Evolutionary conservation across 495 filamentous ascomycete species (phyloP).

Genomic region (Achaetomiella virescens): DNA sequence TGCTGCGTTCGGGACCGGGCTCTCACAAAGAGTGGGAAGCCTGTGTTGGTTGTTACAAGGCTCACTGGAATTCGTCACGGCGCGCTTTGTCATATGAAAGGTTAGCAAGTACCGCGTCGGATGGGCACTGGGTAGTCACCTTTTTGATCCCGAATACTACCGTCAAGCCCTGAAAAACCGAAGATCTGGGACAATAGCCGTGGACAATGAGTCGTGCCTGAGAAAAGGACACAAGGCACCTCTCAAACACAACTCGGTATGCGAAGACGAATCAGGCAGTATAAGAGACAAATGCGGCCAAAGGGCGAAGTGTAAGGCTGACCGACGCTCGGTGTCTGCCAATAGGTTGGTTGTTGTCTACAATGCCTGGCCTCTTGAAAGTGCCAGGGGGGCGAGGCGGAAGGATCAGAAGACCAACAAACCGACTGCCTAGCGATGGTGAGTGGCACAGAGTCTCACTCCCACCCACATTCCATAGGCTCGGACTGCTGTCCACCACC

Average conservation of each 20-base stretch:
- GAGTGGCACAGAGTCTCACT: slow-evolving; percentile 3
- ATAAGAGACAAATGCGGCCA: neutral
- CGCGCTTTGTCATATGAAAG: neutral
- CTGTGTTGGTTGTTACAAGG: neutral
- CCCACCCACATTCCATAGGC: slow-evolving; percentile 5
- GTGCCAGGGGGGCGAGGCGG: too few relatives aligned
- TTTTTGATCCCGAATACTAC: neutral
- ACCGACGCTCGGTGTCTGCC: too few relatives aligned
- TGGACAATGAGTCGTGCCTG: neutral
- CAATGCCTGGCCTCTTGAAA: too few relatives aligned
- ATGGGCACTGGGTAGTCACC: neutral
- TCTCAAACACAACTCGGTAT: neutral
- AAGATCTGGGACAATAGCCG: neutral
- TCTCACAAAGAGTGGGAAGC: neutral
- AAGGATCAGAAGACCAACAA: neutral
- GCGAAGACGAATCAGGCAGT: neutral
- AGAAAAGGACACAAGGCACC: neutral
- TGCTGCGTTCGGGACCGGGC: neutral
- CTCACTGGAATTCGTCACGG: neutral
- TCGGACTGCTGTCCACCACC: neutral
- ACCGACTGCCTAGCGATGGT: neutral
- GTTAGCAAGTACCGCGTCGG: slow-evolving; percentile 2
- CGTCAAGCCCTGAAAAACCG: neutral
- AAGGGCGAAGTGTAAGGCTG: too few relatives aligned
- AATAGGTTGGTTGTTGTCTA: too few relatives aligned